phyloP scores from a whole-genome alignment of 306 rosid species.

The Astragalus glycyphyllos region DNA sequence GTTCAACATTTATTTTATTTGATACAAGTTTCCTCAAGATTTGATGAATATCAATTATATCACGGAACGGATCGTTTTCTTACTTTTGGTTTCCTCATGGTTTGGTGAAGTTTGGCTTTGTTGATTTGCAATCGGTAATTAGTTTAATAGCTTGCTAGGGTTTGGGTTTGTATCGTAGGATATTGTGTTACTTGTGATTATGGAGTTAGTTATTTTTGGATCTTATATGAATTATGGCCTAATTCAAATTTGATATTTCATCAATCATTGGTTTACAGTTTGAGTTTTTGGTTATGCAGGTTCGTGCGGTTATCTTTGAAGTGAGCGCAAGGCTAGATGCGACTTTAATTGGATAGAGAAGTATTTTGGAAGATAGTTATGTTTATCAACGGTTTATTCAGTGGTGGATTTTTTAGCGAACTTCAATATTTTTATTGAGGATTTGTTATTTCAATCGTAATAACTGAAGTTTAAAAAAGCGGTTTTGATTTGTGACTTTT shows the following conservation, averaged over 20 bases:
- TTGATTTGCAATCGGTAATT: constrained; percentile 30
- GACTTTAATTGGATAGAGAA: constrained; percentile 38
- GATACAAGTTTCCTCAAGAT: not conserved
- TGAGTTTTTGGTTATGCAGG: constrained; percentile 49
- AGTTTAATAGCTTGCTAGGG: not conserved
- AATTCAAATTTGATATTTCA: constrained; percentile 14
- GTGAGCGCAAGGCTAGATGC: constrained; percentile 28
- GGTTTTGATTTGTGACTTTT: constrained; percentile 44
- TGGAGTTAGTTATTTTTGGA: constrained; percentile 33
- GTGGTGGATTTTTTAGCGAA: constrained; percentile 31
- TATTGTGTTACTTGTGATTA: constrained; percentile 2
- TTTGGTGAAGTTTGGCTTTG: constrained; percentile 23
- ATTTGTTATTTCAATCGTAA: constrained; percentile 40
- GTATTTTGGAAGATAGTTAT: constrained; percentile 34
- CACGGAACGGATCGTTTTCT: not conserved
- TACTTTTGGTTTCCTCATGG: not conserved
- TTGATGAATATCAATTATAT: not conserved
- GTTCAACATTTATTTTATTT: not conserved
- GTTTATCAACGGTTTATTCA: constrained; percentile 23
- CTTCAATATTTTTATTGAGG: constrained; percentile 35
- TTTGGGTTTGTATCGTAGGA: not conserved
- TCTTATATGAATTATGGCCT: constrained; percentile 9
- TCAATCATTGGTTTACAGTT: not conserved
- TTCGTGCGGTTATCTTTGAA: not conserved
- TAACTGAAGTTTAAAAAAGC: constrained; percentile 42